These are phyloP conservation scores for Lasiodiplodia sp. DNA, from an alignment of 2,329 filamentous ascomycete genomes.

Conservation along the genomic window DNA sequence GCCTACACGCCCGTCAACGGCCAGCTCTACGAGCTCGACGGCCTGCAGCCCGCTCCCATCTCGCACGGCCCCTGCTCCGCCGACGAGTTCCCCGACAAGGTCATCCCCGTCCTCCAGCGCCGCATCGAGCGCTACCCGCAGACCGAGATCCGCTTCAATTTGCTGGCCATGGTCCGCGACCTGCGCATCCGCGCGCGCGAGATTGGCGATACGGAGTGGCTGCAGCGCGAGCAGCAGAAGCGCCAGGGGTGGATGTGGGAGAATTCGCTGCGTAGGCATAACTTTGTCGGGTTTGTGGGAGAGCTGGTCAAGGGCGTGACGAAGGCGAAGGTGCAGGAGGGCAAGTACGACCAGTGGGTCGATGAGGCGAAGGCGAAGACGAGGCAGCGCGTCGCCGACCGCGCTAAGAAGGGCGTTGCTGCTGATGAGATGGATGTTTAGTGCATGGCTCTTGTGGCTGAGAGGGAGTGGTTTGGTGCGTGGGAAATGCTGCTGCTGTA, in stretches of 20 bases:
- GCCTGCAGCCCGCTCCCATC: constrained; percentile 91
- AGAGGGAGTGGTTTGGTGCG: neutral
- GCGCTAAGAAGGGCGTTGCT: constrained; percentile 49
- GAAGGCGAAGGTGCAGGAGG: constrained; percentile 72
- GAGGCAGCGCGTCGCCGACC: constrained; percentile 56
- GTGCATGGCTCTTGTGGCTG: neutral
- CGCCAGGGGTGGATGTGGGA: constrained; percentile 90
- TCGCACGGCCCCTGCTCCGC: constrained; percentile 77
- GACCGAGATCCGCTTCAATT: constrained; percentile 92
- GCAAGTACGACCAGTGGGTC: constrained; percentile 76
- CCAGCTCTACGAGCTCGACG: constrained; percentile 91
- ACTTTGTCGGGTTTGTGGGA: constrained; percentile 95
- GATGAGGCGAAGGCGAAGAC: constrained; percentile 70
- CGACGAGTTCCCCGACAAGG: constrained; percentile 77
- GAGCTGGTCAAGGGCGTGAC: constrained; percentile 89
- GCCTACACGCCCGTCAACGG: constrained; percentile 86
- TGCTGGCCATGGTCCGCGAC: constrained; percentile 91
- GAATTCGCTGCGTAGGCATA: constrained; percentile 89
- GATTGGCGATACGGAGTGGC: constrained; percentile 79
- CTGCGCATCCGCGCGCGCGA: constrained; percentile 77
- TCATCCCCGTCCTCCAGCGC: constrained; percentile 86
- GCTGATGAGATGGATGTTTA: constrained; percentile 38
- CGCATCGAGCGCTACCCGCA: constrained; percentile 85
- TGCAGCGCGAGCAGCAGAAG: constrained; percentile 84
- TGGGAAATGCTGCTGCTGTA: neutral